A percentile compares a stretch with the other conserved stretches of the same genome.
Conservation (phyloP, 2,329 filamentous ascomycete species). For the Cryphonectria japonica region DNA sequence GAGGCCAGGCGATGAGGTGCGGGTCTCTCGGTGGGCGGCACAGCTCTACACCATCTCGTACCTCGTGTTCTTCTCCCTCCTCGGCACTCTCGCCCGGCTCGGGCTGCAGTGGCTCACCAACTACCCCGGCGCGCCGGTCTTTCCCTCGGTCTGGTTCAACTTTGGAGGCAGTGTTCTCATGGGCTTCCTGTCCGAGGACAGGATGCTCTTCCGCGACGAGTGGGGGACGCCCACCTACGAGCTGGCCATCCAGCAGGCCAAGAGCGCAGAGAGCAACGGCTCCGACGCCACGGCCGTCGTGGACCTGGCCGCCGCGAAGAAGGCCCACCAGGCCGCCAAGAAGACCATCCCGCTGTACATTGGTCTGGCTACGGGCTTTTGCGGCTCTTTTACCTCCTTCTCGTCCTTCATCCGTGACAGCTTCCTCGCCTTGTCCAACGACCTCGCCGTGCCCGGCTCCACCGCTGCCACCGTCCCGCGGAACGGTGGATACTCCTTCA, state of each 20-base stretch:
- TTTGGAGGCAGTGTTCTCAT: conserved; percentile 80
- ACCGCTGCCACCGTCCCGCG: conserved; percentile 50
- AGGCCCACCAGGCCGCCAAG: conserved; percentile 67
- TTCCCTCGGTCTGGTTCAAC: conserved; percentile 84
- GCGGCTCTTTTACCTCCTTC: conserved; percentile 79
- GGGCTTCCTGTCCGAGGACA: conserved; percentile 83
- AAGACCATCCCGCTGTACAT: conserved; percentile 90
- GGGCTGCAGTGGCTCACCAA: conserved; percentile 78
- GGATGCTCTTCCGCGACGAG: conserved; percentile 72
- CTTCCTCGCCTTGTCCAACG: conserved; percentile 80
- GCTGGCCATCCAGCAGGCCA: conserved; percentile 40
- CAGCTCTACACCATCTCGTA: conserved; percentile 77
- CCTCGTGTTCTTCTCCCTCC: conserved; percentile 80
- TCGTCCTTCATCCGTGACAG: conserved; percentile 81
- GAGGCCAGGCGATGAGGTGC: neutral
- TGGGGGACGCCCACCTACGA: conserved; percentile 56
- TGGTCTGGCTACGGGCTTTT: conserved; percentile 70
- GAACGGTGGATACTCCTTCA: conserved; percentile 78
- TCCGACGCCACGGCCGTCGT: conserved; percentile 30
- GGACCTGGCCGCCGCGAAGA: conserved; percentile 52
- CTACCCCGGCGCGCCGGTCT: conserved; percentile 79
- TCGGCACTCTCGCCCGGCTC: conserved; percentile 82
- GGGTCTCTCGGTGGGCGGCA: conserved; percentile 56
- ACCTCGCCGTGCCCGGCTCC: conserved; percentile 54
- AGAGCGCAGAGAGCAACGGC: conserved; percentile 45